phyloP scores from a whole-genome alignment of 2,329 filamentous ascomycete genomes.

The Incumbomyces delicatus region DNA sequence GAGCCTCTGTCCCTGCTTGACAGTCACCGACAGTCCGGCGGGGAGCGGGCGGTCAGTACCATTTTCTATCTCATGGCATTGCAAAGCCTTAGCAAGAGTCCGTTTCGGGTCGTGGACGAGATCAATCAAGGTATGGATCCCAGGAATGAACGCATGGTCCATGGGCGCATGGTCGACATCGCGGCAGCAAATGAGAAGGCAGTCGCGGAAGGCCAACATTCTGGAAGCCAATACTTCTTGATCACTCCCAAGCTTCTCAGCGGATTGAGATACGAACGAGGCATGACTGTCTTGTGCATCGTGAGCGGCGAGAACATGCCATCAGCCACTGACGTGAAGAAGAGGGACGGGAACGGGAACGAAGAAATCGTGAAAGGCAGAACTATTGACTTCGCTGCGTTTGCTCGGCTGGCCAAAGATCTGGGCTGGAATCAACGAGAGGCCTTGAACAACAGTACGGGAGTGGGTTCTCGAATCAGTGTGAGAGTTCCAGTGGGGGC shows the following conservation, averaged over 20 bases:
- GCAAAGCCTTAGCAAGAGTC: constrained; percentile 83
- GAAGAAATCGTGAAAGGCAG: constrained; percentile 23
- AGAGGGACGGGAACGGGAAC: constrained; percentile 10
- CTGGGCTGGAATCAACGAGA: constrained; percentile 17
- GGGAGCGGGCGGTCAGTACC: constrained; percentile 89
- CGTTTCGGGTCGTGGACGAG: constrained; percentile 96
- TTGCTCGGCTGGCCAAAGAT: constrained; percentile 27
- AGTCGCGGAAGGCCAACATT: constrained; percentile 17
- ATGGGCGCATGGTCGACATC: constrained; percentile 96
- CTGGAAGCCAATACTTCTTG: constrained; percentile 75
- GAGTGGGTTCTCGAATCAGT: background rate
- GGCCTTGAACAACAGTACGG: constrained; percentile 6
- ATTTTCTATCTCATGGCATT: constrained; percentile 99
- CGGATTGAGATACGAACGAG: constrained; percentile 71
- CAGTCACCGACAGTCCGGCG: constrained; percentile 88
- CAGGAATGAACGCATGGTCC: constrained; percentile 94
- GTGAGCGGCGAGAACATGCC: constrained; percentile 66
- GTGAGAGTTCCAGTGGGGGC: constrained; percentile 1
- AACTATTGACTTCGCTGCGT: constrained; percentile 29
- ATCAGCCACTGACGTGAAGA: constrained; percentile 8
- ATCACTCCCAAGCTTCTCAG: constrained; percentile 93
- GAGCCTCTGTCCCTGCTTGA: constrained; percentile 79
- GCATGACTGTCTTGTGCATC: constrained; percentile 92
- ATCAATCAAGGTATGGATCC: constrained; percentile 99
- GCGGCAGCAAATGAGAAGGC: constrained; percentile 64